Conservation (phyloP, 1,139 yeast species). For the Williopsis jadinii region DNA sequence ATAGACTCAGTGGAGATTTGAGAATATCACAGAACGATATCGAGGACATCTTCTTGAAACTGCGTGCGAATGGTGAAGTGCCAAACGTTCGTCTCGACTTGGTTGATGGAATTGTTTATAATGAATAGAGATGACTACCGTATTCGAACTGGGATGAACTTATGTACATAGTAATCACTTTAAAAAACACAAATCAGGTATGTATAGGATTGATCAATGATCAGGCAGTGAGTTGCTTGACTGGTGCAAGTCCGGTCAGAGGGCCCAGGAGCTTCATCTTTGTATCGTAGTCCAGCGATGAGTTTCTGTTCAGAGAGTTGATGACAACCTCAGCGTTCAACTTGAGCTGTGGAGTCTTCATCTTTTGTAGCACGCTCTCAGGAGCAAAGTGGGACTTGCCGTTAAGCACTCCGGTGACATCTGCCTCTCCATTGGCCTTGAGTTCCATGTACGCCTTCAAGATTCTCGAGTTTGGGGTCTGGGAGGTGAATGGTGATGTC, state of each 20-base stretch:
- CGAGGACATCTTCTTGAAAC: constrained; percentile 32
- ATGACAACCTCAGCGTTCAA: constrained; percentile 18
- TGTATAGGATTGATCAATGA: background rate
- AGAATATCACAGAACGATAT: constrained; percentile 25
- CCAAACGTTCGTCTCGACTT: constrained; percentile 40
- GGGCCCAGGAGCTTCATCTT: constrained; percentile 19
- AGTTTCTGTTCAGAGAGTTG: constrained; percentile 16
- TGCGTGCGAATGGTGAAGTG: constrained; percentile 41
- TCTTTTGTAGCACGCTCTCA: constrained; percentile 2
- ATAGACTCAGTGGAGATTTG: constrained; percentile 25
- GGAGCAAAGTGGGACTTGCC: constrained; percentile 10
- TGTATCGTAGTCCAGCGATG: constrained; percentile 10
- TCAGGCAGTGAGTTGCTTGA: constrained; percentile 12
- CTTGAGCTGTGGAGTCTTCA: constrained; percentile 15
- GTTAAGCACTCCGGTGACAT: constrained; percentile 12
- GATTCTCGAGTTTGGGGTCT: constrained; percentile 15
- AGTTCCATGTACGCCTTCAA: constrained; percentile 15
- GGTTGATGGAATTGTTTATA: constrained; percentile 25
- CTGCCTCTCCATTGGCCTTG: constrained; percentile 8
- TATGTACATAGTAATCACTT: too few relatives aligned
- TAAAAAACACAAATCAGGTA: background rate
- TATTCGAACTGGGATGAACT: background rate
- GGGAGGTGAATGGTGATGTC: constrained; percentile 14
- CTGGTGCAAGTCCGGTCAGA: constrained; percentile 18
- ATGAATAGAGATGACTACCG: constrained; percentile 5